Evolutionary conservation across 352 stramenopile species (phyloP), one percentile per base, ranked within the genome.

Genomic region (Nothophytophthora sp.): DNA sequence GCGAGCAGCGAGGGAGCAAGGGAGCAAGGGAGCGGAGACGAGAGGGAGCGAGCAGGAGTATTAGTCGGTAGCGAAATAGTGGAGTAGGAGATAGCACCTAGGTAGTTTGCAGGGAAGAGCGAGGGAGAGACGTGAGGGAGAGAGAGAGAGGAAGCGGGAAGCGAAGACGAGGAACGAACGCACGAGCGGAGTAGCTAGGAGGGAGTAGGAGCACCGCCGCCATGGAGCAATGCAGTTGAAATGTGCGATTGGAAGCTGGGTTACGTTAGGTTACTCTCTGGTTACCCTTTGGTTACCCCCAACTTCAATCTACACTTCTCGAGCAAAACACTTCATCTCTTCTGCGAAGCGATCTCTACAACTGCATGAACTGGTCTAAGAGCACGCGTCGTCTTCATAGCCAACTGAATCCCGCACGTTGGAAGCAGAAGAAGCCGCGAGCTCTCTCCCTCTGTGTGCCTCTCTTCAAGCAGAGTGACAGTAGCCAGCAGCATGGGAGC

Each of bases 41-140:
- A 27, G 28, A 23, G 16, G 48, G 32, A 41, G 36, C 23, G 38
- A 56, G 50, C 38, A 25, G 38, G 44, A 54, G 53, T 56, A 57
- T 53, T 67, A 70, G 64, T 63, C 47, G 55, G 50, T 69, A 73
- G 62, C 58, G 48, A 62, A 62, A 70, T 73, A 73, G 63, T 69
- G 44, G 50, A 57, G 45, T 56, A 56, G 48, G 18, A 35, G 42
- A 56, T 69, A 73, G 63, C 47, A 61, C 50, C 39, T 64, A 67
- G 50, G 60, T 65, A 65, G 56, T 64, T 67, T 60, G 50, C 49
- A 62, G 55, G 34, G 29, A 12, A n/a, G 29, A 15, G 29, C 4
- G 5, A 35, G n/a, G n/a, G n/a, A n/a, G n/a, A n/a, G n/a, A n/a
- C n/a, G n/a, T n/a, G n/a, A n/a, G n/a, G n/a, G n/a, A n/a, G 43